Evolutionary conservation across 169 alveolate genomes (phyloP).

Genomic region (Cryptosporidium canis): DNA sequence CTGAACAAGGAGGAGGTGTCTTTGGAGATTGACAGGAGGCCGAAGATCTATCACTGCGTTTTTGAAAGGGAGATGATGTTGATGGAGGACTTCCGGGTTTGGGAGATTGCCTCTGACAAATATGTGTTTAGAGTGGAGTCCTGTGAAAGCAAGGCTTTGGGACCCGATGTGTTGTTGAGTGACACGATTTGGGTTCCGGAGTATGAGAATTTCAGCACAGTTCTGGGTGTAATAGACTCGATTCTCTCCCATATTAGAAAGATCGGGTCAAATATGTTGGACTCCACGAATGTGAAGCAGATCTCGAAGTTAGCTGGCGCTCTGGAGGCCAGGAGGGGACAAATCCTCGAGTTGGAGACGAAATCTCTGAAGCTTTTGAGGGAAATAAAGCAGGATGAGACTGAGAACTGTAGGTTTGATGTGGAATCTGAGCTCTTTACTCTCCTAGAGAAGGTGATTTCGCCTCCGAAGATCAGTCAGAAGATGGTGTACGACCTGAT

Average conservation of each 20-base stretch:
- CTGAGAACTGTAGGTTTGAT: not conserved
- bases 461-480: constrained; percentile 17
- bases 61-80: constrained; percentile 30
- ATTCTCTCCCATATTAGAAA: not conserved
- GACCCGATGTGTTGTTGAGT: not conserved
- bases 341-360: not conserved
- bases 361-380: not conserved
- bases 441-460: not conserved
- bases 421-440: not conserved
- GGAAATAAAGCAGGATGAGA: not conserved
- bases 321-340: not conserved
- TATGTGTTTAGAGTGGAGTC: not conserved
- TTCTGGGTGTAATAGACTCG: constrained; percentile 10
- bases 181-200: constrained; percentile 6
- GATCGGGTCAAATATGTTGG: not conserved
- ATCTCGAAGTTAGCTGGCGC: not conserved
- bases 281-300: not conserved
- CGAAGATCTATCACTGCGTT: not conserved
- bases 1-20: not conserved
- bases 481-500: not conserved
- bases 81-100: constrained; percentile 16
- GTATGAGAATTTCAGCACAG: constrained; percentile 22
- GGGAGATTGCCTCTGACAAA: not conserved
- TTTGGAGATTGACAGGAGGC: not conserved
- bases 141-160: not conserved